These are phyloP conservation scores for Calonectria montana DNA, from an alignment of 2,329 filamentous ascomycete genomes.

Conservation along the genomic window DNA sequence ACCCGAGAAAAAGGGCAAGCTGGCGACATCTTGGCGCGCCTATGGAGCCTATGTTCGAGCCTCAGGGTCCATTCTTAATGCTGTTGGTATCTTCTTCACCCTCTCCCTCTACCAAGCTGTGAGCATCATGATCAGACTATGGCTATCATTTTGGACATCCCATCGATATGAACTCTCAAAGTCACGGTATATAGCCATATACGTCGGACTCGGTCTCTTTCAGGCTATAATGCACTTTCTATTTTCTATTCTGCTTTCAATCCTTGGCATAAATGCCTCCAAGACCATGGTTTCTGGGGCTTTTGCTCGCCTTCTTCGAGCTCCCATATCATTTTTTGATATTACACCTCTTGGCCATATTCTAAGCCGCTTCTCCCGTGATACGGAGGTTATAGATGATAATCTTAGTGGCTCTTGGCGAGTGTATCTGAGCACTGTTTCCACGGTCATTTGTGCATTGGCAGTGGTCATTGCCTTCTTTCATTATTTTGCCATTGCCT, in stretches of 20 bases:
- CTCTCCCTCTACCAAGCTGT: slow-evolving; percentile 80
- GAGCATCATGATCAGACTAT: slow-evolving; percentile 88
- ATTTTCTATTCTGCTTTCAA: slow-evolving; percentile 83
- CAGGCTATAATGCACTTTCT: slow-evolving; percentile 82
- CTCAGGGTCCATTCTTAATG: slow-evolving; percentile 77
- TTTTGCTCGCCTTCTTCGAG: slow-evolving; percentile 78
- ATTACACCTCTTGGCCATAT: slow-evolving; percentile 96
- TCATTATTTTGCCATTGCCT: slow-evolving; percentile 80
- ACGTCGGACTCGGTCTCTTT: slow-evolving; percentile 75
- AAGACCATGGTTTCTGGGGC: slow-evolving; percentile 84
- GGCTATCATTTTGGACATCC: slow-evolving; percentile 94
- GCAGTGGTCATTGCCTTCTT: slow-evolving; percentile 92
- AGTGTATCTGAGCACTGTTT: slow-evolving; percentile 89
- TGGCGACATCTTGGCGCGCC: slow-evolving; percentile 82
- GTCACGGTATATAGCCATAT: slow-evolving; percentile 78
- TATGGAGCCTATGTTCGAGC: slow-evolving; percentile 82
- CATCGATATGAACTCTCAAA: slow-evolving; percentile 75
- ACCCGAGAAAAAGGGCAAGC: slow-evolving; percentile 73
- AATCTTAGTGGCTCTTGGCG: slow-evolving; percentile 87
- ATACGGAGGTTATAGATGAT: slow-evolving; percentile 97
- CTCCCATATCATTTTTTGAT: slow-evolving; percentile 91
- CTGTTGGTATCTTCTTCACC: slow-evolving; percentile 70
- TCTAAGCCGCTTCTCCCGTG: slow-evolving; percentile 94
- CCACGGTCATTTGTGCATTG: slow-evolving; percentile 85
- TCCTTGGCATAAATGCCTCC: slow-evolving; percentile 84